These are phyloP conservation scores for Sporobolomyces phaffii DNA, from an alignment of 768 basidiomycete genomes.

Conservation along the genomic window DNA sequence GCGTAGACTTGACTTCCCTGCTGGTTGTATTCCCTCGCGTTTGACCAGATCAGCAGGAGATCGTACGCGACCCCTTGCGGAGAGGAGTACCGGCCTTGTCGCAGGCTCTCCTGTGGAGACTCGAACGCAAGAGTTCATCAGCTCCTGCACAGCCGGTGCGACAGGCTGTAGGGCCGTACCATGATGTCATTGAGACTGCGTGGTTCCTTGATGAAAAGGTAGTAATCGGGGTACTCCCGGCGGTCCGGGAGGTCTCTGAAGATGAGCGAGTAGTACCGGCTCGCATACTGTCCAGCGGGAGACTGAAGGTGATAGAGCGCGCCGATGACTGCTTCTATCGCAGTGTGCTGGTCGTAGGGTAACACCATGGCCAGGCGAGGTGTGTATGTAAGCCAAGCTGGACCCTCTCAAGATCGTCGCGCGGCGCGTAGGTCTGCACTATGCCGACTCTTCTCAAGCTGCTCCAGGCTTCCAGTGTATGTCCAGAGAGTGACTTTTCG, in stretches of 20 bases:
- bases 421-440: too few species aligned
- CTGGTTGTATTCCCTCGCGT: conserved; percentile 38
- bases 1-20: conserved; percentile 33
- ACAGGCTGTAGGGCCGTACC: not conserved
- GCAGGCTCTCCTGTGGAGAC: conserved; percentile 11
- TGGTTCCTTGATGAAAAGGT: conserved; percentile 33
- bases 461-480: too few species aligned
- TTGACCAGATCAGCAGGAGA: conserved; percentile 35
- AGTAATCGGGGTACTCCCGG: conserved; percentile 31
- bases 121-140: too few species aligned
- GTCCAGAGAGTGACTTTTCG: too few species aligned
- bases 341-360: not conserved
- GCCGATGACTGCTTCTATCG: conserved; percentile 7
- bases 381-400: too few species aligned
- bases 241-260: conserved; percentile 37
- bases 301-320: conserved; percentile 26
- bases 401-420: too few species aligned
- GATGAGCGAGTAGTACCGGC: conserved; percentile 32
- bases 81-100: conserved; percentile 17
- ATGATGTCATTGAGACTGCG: conserved; percentile 14
- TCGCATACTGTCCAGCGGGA: not conserved
- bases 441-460: too few species aligned
- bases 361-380: conserved; percentile 11
- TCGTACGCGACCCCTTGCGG: conserved; percentile 34
- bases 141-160: too few species aligned